Evolutionary conservation across 306 rosid species (phyloP).

Genomic region (Hylodesmum podocarpum): DNA sequence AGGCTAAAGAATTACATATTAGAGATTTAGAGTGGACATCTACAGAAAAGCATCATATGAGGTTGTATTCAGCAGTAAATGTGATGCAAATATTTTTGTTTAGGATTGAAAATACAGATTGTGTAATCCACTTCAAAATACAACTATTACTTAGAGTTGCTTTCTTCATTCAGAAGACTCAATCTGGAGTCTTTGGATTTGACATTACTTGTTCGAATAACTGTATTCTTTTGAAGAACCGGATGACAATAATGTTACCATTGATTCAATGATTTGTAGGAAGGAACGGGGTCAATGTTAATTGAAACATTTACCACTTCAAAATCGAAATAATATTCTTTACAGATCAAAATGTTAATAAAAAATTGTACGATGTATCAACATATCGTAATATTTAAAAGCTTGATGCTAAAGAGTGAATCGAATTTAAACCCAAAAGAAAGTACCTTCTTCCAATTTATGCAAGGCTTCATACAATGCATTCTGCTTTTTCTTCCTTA

Average conservation of each 20-base stretch:
- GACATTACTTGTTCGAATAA: neutral
- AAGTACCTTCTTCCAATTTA: constrained; percentile 78
- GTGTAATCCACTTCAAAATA: neutral
- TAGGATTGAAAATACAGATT: neutral
- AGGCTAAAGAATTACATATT: constrained; percentile 19
- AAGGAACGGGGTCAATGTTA: neutral
- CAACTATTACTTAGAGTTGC: neutral
- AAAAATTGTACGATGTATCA: neutral
- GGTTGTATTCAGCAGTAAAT: neutral
- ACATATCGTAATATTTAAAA: neutral
- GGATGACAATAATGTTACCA: neutral
- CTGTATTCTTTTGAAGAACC: neutral
- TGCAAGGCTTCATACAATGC: constrained; percentile 58
- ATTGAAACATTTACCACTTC: neutral
- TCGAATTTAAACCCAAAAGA: constrained; percentile 15
- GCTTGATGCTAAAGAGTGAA: neutral
- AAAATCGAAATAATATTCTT: neutral
- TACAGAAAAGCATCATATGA: neutral
- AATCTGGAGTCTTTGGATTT: neutral
- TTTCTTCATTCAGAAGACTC: neutral
- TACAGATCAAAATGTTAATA: neutral
- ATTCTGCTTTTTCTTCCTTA: constrained; percentile 34
- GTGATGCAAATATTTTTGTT: neutral
- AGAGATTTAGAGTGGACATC: neutral
- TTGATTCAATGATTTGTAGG: neutral